These are phyloP conservation scores for Phytophthora boehmeriae DNA, from an alignment of 352 stramenopile species.

Conservation along the genomic window DNA sequence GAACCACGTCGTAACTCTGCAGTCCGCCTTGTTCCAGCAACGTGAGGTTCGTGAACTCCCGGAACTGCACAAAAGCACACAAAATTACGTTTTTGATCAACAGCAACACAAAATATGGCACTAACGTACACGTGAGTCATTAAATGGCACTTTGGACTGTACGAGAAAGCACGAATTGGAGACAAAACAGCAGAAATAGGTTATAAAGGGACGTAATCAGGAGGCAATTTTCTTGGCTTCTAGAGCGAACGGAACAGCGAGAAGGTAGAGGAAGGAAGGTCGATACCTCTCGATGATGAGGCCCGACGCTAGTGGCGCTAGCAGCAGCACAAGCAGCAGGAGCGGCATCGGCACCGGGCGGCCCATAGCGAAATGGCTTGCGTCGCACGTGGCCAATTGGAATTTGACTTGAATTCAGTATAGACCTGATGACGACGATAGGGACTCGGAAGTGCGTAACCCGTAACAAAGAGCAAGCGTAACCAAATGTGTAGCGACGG, in stretches of 20 bases:
- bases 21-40: constrained; percentile 43
- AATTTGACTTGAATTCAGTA: constrained; percentile 26
- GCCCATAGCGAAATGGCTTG: constrained; percentile 24
- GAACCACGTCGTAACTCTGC: constrained; percentile 44
- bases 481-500: neutral
- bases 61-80: constrained; percentile 37
- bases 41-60: constrained; percentile 77
- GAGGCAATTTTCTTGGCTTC: neutral
- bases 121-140: constrained; percentile 75
- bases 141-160: constrained; percentile 55
- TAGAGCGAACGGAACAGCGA: too few relatives aligned
- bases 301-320: constrained; percentile 22
- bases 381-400: constrained; percentile 14
- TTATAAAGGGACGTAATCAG: neutral
- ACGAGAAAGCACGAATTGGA: constrained; percentile 1
- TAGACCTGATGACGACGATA: constrained; percentile 20
- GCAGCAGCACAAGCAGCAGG: constrained; percentile 20
- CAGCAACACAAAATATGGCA: neutral
- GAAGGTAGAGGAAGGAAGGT: too few relatives aligned
- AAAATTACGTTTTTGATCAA: neutral
- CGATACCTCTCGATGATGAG: constrained; percentile 60
- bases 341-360: constrained; percentile 6
- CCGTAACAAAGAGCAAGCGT: constrained; percentile 1
- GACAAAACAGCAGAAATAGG: neutral
- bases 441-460: neutral